Conservation (phyloP, 1,284 basidiomycete species). For the Somion occarium region DNA sequence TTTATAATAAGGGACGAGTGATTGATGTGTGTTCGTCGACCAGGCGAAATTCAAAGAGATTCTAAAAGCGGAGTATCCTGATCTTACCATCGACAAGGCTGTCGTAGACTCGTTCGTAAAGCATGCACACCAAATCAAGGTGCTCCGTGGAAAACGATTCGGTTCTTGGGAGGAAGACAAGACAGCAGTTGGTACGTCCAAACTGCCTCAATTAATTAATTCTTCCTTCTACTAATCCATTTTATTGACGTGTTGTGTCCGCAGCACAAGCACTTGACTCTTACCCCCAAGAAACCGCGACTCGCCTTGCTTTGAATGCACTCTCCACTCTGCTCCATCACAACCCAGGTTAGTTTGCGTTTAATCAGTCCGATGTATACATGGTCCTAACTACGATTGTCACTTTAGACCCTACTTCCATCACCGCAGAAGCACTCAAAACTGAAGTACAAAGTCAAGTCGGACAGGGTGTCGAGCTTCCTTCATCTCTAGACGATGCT, state of each 20-base stretch:
- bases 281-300: slow-evolving; percentile 49
- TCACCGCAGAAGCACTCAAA: slow-evolving; percentile 32
- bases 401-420: not conserved
- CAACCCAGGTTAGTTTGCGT: slow-evolving; percentile 13
- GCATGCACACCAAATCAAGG: slow-evolving; percentile 80
- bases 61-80: slow-evolving; percentile 19
- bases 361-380: not conserved
- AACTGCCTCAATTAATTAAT: not conserved
- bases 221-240: not conserved
- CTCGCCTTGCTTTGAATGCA: slow-evolving; percentile 65
- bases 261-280: slow-evolving; percentile 18
- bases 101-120: slow-evolving; percentile 85
- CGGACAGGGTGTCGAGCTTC: slow-evolving; percentile 40
- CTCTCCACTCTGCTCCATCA: slow-evolving; percentile 36
- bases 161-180: slow-evolving; percentile 52
- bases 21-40: not conserved
- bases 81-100: slow-evolving; percentile 39
- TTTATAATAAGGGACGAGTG: not conserved
- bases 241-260: not conserved
- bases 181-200: slow-evolving; percentile 52
- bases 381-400: no score
- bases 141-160: slow-evolving; percentile 73
- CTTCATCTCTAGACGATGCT: slow-evolving; percentile 58
- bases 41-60: slow-evolving; percentile 24
- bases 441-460: slow-evolving; percentile 29